Base-by-base conservation (phyloP, 345 rosid genomes). In the Clausena lansium region DNA sequence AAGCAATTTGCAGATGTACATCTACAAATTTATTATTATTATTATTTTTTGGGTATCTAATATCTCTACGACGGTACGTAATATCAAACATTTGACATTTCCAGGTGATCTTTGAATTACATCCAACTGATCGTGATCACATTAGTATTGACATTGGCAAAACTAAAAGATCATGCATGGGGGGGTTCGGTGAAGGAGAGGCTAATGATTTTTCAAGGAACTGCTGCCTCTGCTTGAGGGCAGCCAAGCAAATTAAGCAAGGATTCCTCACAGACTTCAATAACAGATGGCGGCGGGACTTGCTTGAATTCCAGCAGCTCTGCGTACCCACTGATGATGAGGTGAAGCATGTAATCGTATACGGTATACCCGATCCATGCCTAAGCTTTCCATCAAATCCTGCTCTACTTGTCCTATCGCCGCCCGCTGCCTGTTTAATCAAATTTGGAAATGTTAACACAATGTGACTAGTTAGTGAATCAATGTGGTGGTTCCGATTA, bases 321-420 rank as follows among this genome's bases (percentile, higher is more conserved):
- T 52, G 99, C 81, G 82, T 93, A 93, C 82, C 89, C 93, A 2
- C 55, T 63, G 71, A 95, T 63, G 71, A 95, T 86, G 70, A 93
- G 93, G 83, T 95, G 91, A 83, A 86, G 89, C 97, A 92, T 91
- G 88, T 93, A 95, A 81, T 93, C 97, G 58, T 88, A 93, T 13
- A 93, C 81, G 96, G 58, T 88, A 93, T 13, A 93, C 81, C 47
- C 88, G 52, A 71, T 91, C 89, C 96, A 93, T 88, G 62, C 76
- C 90, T 50, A 90, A 76, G 76, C 85, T 85, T 80, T 85, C 92
- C 98, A 92, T 93, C 76, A 88, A 86, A 47, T 79, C 73, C 59
- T 92, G 97, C 60, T 94, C 98, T 71, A 83, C 80, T 86, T 86
- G 85, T 33, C 94, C 98, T 30, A 93, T 89, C 64, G 74, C 81